Conservation (phyloP, 306 rosid genomes). For the Elaeagnus macrophylla region DNA sequence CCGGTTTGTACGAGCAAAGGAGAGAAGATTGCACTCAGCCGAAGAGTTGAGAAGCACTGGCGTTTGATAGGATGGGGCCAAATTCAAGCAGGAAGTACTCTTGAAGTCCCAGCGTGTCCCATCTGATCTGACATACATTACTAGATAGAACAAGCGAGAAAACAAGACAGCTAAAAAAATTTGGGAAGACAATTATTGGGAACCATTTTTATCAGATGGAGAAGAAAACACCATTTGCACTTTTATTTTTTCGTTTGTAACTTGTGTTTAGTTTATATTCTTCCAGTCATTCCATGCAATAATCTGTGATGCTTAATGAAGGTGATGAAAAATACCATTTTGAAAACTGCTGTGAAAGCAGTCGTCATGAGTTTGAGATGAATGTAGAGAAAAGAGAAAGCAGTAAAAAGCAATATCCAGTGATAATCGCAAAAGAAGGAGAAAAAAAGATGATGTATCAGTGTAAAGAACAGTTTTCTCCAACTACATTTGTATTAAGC, state of each 20-base stretch:
- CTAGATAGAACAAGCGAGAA: constrained; percentile 1
- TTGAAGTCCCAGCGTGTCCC: constrained; percentile 67
- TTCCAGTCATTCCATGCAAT: too few relatives aligned
- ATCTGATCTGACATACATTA: constrained; percentile 23
- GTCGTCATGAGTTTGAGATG: too few relatives aligned
- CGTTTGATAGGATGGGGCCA: constrained; percentile 96
- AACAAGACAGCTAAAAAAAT: constrained; percentile 8
- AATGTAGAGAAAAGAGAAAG: too few relatives aligned
- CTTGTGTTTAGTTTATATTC: too few relatives aligned
- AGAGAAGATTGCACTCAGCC: constrained; percentile 86
- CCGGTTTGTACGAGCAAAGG: constrained; percentile 95
- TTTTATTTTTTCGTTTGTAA: not conserved
- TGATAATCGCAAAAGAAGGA: too few relatives aligned
- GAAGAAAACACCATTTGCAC: constrained; percentile 30
- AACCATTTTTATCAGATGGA: constrained; percentile 58
- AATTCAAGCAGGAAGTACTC: constrained; percentile 85
- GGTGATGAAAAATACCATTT: too few relatives aligned
- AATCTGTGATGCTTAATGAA: too few relatives aligned
- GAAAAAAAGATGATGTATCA: too few relatives aligned
- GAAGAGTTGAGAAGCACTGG: constrained; percentile 97
- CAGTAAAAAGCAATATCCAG: too few relatives aligned
- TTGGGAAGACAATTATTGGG: constrained; percentile 39
- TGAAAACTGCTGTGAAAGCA: too few relatives aligned
- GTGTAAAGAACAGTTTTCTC: too few relatives aligned
- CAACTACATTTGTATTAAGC: too few relatives aligned